These are phyloP conservation scores for Nemania bipapillata DNA, from an alignment of 2,329 filamentous ascomycete genomes.

Conservation along the genomic window DNA sequence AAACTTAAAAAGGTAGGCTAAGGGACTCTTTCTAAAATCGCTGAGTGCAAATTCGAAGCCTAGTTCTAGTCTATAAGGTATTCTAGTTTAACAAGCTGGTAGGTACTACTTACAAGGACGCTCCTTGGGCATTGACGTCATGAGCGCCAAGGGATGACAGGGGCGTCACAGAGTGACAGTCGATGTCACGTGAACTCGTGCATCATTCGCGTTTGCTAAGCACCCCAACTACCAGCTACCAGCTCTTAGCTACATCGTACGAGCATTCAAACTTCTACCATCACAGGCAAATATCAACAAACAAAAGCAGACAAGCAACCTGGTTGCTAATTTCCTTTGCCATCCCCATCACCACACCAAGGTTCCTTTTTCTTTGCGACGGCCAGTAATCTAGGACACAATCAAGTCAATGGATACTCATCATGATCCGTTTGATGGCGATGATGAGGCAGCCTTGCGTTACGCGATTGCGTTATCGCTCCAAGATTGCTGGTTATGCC, in stretches of 20 bases:
- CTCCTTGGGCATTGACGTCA: conserved; percentile 19
- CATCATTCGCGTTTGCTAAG: conserved; percentile 27
- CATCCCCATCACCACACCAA: background rate
- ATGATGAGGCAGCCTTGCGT: conserved; percentile 69
- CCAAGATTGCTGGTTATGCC: too few species aligned
- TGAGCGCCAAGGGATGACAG: background rate
- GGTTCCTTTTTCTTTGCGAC: too few species aligned
- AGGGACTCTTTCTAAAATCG: too few species aligned
- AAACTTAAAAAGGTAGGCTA: too few species aligned
- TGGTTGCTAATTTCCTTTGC: background rate
- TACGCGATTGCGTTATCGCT: conserved; percentile 70
- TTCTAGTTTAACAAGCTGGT: too few species aligned
- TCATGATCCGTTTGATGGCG: conserved; percentile 49
- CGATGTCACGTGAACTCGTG: conserved; percentile 37
- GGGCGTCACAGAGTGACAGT: conserved; percentile 7
- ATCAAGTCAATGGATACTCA: conserved; percentile 40
- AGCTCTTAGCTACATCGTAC: background rate
- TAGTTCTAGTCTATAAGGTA: too few species aligned
- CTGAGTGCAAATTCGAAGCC: too few species aligned
- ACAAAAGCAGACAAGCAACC: background rate
- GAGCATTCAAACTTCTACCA: background rate
- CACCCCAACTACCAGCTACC: background rate
- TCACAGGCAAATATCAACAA: background rate
- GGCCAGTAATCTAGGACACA: too few species aligned
- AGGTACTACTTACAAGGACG: background rate